Evolutionary conservation across 2,329 filamentous ascomycete species (phyloP).

Genomic region (Colletotrichum truncatum): DNA sequence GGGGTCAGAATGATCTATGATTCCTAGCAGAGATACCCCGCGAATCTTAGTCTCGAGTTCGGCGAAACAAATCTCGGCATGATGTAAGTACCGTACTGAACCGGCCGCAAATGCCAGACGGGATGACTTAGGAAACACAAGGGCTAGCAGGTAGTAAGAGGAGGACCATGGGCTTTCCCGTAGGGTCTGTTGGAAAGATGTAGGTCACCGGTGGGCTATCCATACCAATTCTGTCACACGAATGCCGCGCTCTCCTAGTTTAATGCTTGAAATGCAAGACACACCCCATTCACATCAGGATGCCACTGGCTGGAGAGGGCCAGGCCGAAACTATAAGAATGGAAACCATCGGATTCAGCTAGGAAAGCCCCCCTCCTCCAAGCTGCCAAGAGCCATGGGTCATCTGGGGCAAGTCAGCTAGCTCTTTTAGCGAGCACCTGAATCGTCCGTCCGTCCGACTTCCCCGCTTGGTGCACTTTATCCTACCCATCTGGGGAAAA

Average conservation of each 20-base stretch:
- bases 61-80: neutral
- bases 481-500: neutral
- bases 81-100: neutral
- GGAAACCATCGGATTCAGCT: neutral
- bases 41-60: neutral
- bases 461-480: neutral
- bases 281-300: too few species aligned
- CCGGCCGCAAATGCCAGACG: neutral
- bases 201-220: neutral
- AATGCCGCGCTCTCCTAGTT: neutral
- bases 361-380: neutral
- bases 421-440: neutral
- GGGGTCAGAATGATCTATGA: neutral
- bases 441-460: slow-evolving; percentile 3
- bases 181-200: too few species aligned
- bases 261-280: neutral
- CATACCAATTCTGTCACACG: neutral
- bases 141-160: neutral
- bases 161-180: too few species aligned
- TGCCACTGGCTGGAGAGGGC: too few species aligned
- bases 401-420: neutral
- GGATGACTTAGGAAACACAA: neutral
- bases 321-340: neutral
- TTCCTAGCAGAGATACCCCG: neutral
- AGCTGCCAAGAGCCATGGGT: neutral